A percentile compares a stretch with the other conserved stretches of the same genome.
phyloP scores from a whole-genome alignment of 768 basidiomycete species.

The Omphalotus guepiniiformis region DNA sequence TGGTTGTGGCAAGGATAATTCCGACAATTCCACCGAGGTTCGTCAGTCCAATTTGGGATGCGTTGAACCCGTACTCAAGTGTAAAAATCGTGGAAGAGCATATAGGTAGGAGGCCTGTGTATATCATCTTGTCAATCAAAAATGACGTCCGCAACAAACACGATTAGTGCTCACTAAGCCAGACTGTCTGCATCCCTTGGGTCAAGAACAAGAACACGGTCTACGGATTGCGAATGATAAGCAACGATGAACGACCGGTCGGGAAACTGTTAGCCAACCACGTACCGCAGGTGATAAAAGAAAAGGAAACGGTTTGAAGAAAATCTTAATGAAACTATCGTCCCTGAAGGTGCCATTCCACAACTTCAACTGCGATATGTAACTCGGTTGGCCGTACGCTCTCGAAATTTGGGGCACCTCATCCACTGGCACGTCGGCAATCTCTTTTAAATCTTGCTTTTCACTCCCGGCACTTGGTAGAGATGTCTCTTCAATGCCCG shows the following conservation, averaged over 20 bases:
- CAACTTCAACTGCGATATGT: constrained; percentile 30
- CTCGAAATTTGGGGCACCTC: too few relatives aligned
- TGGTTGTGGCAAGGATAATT: constrained; percentile 32
- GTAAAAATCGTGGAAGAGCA: constrained; percentile 44
- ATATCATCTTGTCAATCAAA: background rate
- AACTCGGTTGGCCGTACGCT: constrained; percentile 26
- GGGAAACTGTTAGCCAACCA: too few relatives aligned
- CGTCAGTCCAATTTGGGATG: constrained; percentile 38
- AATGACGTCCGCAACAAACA: background rate
- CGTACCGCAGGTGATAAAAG: constrained; percentile 38
- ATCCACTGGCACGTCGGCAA: too few relatives aligned
- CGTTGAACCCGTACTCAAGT: constrained; percentile 36
- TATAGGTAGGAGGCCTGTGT: constrained; percentile 35
- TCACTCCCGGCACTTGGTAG: too few relatives aligned
- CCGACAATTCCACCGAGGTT: constrained; percentile 41
- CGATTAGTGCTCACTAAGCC: constrained; percentile 30
- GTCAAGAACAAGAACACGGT: constrained; percentile 35
- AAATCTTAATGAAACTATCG: constrained; percentile 30
- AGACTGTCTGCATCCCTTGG: constrained; percentile 40
- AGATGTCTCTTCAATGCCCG: too few relatives aligned
- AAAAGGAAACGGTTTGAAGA: constrained; percentile 40
- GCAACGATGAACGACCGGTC: background rate
- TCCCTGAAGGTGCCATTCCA: constrained; percentile 35
- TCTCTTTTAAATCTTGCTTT: too few relatives aligned
- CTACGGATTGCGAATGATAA: constrained; percentile 28